Base-by-base conservation (phyloP, 1,284 basidiomycete species). In the Cryptococcus sp. region DNA sequence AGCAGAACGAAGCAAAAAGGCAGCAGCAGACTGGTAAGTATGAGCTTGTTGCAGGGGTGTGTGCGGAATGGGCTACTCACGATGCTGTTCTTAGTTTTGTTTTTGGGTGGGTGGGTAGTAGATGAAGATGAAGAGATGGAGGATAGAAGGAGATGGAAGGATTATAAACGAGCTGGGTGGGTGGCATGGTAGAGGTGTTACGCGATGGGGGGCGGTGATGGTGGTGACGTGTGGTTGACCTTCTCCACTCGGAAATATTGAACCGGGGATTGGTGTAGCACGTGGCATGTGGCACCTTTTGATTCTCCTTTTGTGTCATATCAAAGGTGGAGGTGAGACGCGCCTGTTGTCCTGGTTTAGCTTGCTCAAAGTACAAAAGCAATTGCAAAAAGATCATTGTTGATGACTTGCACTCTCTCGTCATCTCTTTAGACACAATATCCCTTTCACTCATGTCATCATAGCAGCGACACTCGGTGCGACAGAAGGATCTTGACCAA, bases 11-110 rank as follows among this genome's bases (percentile, higher is more conserved):
- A 22, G 41, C 41, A 44, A 16, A 44, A 44, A 44, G n/a, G 41
- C 4, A 44, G 22, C 41, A 34, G 40, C 53, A 34, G 50, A 56
- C 62, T 67, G 66, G 69, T 68, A 59, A 68, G 66, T 62, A 67
- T 68, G 55, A 70, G 67, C 63, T 58, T 39, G 26, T 41, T 46
- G 29, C 50, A 52, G 40, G 41, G 26, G 20, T 29, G 40, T 46
- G 52, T n/a, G 19, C 34, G n/a, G 34, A 41, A n/a, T 19, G 13
- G 29, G 29, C 41, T 19, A 15, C 41, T 44, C 22, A 44, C 41
- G 13, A 44, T 44, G 13, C 41, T 19, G n/a, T 50, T n/a, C 13
- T 17, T 56, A 34, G 47, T 45, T 57, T 39, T 62, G 48, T 46
- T 54, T 56, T 52, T 58, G 39, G 50, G 29, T 57, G 52, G 20